Base-by-base conservation (phyloP, 2,329 filamentous ascomycete species). In the Ophiostoma fasciatum region DNA sequence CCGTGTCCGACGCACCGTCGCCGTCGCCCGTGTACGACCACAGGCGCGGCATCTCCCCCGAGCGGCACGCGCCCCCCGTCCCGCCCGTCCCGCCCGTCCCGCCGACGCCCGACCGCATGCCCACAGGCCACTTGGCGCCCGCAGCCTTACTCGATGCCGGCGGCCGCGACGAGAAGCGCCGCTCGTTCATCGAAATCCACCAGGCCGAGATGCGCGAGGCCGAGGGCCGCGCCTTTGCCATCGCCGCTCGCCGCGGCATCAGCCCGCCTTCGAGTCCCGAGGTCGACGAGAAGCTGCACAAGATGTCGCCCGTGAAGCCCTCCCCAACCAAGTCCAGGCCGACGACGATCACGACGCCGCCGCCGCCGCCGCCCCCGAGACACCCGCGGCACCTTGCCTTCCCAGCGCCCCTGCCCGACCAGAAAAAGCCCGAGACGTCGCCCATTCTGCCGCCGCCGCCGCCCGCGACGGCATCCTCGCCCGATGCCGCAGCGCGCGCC, bases 151-250 rank as follows among this genome's bases (percentile, higher is more conserved):
- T 63, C n/a, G 59, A 52, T 5, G 43, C 53, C 14, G 49, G 49
- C 14, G 48, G 51, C 10, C 61, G 60, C 21, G 64, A 73, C 42
- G 69, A 73, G 19, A 64, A 64, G 30, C 60, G 70, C 34, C 64
- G 60, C 39, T 74, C 70, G 0, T 72, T 69, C 45, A 72, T 75
- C 38, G 70, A 69, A 49, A 60, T 61, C 14, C 69, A 69, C 44
- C 68, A 64, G 48, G 70, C 70, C 4, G 60, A 76, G 48, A 74
- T 77, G 65, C 64, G 71, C 26, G 57, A 67, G 46, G 71, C 66
- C 5, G 74, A 78, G 49, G 73, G 69, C 3, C 61, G 62, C 46
- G 72, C 70, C 7, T 65, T 78, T 42, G 62, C 69, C 7, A 61
- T 68, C 40, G 69, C 69, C 6, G 49, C 57, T 12, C 56, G 60